Base-by-base conservation (phyloP, 73 alveolate genomes). In the Tetrahymena borealis region DNA sequence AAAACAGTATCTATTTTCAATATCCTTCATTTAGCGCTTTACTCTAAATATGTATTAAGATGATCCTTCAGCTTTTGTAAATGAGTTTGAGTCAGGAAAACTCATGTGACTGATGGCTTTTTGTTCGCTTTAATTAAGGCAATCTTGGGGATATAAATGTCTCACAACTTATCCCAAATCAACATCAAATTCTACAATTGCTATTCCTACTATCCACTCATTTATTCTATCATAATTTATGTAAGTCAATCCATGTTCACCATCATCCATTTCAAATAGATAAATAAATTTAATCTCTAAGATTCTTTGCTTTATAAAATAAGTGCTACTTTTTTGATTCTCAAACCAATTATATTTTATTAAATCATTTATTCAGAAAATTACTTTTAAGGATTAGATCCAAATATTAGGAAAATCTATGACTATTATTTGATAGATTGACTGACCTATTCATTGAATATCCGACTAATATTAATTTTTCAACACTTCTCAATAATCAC, bases 31-130 rank as follows among this genome's bases (percentile, higher is more conserved):
- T 85, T 78, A 79, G 38, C 93, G 78, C 39, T 92, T 93, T 24
- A 93, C 85, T 93, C 95, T 79, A 40, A 93, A 93, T 24, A 93
- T 92, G 79, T 93, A 93, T 90, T 93, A 60, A 85, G 91, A 39
- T 1, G 20, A 39, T 36, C 95, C 95, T 93, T 79, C 95, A 20
- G 90, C 91, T 85, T 93, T 79, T 78, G 95, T 77, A 93, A 93
- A 93, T 1, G 95, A 39, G 91, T 93, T 93, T 20, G 95, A 93
- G 79, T 93, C 95, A 79, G 95, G 95, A 40, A 93, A 93, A 38
- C 93, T 79, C 39, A 85, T 33, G 91, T 79, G 90, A 28, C 95
- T 93, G 11, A 93, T 79, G 33, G 60, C 78, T 40, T 93, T 93
- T 42, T 93, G 90, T 32, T 93, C 95, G 18, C 39, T 33, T 31